Evolutionary conservation across 1,139 yeast species (phyloP), one percentile per base, ranked within the genome.

Genomic region (Blastobotrys buckinghamii): DNA sequence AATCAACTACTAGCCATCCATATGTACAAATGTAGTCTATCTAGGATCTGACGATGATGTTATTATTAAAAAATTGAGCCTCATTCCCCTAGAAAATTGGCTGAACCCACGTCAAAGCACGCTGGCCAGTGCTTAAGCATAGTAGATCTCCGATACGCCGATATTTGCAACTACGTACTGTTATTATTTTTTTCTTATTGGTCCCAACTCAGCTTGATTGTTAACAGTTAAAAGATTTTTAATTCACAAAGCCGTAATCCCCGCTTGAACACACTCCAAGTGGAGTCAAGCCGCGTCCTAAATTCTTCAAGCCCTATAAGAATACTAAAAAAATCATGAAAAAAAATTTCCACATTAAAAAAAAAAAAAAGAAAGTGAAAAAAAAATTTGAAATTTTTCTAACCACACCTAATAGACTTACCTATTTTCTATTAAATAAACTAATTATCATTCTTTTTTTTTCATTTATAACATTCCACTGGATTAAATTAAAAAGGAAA

Each of bases 401-500:
- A n/a, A n/a, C n/a, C n/a, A n/a, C n/a, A n/a, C n/a, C n/a, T n/a
- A n/a, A n/a, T n/a, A n/a, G n/a, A n/a, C n/a, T n/a, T n/a, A n/a
- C n/a, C n/a, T n/a, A n/a, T n/a, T n/a, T n/a, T n/a, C n/a, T n/a
- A n/a, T n/a, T n/a, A n/a, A n/a, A n/a, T n/a, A n/a, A n/a, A 35
- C 10, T 6, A 42, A 17, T 35, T 26, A 26, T 15, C n/a, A 5
- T 17, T 15, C 6, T 32, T 32, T 32, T 32, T 32, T 32, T 32
- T 27, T 30, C 7, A 4, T 4, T 32, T 5, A 7, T 32, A 17
- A 32, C 16, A 4, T 5, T 7, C 45, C 20, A 35, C 22, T 2
- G 17, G 22, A 17, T 10, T 27, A 15, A 16, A 8, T 22, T 39
- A 42, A 19, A 32, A 45, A 35, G 48, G 41, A 39, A 45, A 49